These are phyloP conservation scores for Viola pubescens DNA, from an alignment of 441 rosid genomes.

Conservation along the genomic window DNA sequence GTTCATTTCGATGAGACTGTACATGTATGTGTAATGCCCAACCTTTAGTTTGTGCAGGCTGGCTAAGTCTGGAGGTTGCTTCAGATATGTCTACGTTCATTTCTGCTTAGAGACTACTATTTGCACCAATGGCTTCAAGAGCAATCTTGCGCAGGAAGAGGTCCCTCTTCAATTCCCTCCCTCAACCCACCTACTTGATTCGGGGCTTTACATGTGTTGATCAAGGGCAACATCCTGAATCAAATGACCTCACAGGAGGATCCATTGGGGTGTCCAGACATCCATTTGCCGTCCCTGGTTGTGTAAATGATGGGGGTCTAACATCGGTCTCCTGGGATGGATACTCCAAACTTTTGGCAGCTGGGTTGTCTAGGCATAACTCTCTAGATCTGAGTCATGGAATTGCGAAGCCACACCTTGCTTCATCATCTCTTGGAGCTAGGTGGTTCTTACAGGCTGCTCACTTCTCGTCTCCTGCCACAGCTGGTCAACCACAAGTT, in stretches of 20 bases:
- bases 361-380: constrained; percentile 17
- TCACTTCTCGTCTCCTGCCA: constrained; percentile 43
- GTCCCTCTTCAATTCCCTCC: constrained; percentile 25
- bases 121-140: constrained; percentile 51
- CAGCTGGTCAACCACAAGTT: constrained; percentile 44
- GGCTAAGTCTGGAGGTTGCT: constrained; percentile 24
- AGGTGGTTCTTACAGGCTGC: constrained; percentile 30
- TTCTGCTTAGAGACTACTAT: constrained; percentile 20
- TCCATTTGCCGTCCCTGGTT: constrained; percentile 19
- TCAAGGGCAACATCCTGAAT: constrained; percentile 23
- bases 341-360: constrained; percentile 6
- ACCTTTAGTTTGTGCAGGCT: constrained; percentile 20
- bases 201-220: constrained; percentile 34
- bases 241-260: constrained; percentile 14
- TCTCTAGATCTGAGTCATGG: constrained; percentile 23
- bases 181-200: constrained; percentile 29
- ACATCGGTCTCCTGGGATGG: constrained; percentile 25
- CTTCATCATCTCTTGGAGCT: constrained; percentile 32
- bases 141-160: constrained; percentile 52
- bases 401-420: constrained; percentile 27
- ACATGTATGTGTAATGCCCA: not conserved
- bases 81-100: constrained; percentile 17
- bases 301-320: constrained; percentile 19
- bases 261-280: constrained; percentile 17
- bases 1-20: no score